A percentile compares a stretch with the other conserved stretches of the same genome.
Evolutionary conservation across 2,329 filamentous ascomycete species (phyloP).

Genomic region (Phymatotrichopsis omnivora): DNA sequence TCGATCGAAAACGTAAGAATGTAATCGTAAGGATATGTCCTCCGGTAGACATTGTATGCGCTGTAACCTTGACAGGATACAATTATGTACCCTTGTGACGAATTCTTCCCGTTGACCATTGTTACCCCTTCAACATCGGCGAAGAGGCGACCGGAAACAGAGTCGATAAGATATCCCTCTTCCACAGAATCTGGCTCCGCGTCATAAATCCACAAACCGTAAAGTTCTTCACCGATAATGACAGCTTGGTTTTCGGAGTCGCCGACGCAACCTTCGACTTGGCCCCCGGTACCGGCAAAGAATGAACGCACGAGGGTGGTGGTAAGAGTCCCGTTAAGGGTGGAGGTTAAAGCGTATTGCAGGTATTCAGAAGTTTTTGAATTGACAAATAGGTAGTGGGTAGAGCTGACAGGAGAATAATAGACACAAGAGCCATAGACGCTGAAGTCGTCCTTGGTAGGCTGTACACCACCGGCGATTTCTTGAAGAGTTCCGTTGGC

Average conservation of each 20-base stretch:
- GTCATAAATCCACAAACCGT: conserved; percentile 44
- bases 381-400: conserved; percentile 47
- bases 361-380: conserved; percentile 46
- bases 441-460: conserved; percentile 38
- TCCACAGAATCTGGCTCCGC: conserved; percentile 41
- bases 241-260: conserved; percentile 45
- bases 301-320: conserved; percentile 45
- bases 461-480: conserved; percentile 42
- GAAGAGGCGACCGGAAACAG: conserved; percentile 41
- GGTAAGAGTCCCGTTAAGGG: conserved; percentile 37
- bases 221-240: conserved; percentile 45
- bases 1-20: conserved; percentile 43
- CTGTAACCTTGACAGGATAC: conserved; percentile 46
- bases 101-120: conserved; percentile 40
- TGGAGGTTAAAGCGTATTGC: conserved; percentile 43
- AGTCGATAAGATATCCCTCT: conserved; percentile 36
- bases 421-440: conserved; percentile 47
- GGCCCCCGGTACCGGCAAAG: conserved; percentile 42
- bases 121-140: conserved; percentile 48
- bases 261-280: conserved; percentile 46
- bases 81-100: conserved; percentile 42
- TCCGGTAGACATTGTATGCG: conserved; percentile 44
- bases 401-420: conserved; percentile 40
- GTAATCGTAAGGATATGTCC: conserved; percentile 42
- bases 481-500: conserved; percentile 39